A percentile compares a stretch with the other conserved stretches of the same genome.
Conservation (phyloP, 805 yeast species). For the Wickerhamomyces sydowiorum region DNA sequence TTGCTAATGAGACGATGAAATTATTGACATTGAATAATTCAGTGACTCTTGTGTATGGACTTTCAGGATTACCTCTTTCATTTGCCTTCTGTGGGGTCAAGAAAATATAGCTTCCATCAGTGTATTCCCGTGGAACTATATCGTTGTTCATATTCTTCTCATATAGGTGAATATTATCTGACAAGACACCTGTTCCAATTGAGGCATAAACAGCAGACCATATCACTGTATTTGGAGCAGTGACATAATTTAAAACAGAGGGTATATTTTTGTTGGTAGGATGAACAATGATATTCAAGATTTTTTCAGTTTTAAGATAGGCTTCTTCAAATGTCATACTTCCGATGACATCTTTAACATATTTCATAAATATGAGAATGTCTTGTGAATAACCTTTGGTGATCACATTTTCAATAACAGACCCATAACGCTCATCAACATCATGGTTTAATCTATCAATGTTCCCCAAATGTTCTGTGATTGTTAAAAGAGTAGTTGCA, state of each 20-base stretch:
- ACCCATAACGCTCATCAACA: conserved; percentile 56
- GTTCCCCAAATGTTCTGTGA: conserved; percentile 37
- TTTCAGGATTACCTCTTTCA: conserved; percentile 38
- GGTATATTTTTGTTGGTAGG: conserved; percentile 72
- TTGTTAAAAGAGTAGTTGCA: conserved; percentile 29
- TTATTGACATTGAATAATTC: conserved; percentile 94
- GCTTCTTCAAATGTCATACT: conserved; percentile 93
- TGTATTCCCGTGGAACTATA: conserved; percentile 41
- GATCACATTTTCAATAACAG: conserved; percentile 68
- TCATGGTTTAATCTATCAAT: conserved; percentile 42
- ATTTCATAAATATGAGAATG: conserved; percentile 69
- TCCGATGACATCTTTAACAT: conserved; percentile 70
- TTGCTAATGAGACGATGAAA: conserved; percentile 82
- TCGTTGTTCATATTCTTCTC: conserved; percentile 61
- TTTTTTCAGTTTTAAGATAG: conserved; percentile 67
- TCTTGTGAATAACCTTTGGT: conserved; percentile 85
- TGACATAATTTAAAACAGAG: conserved; percentile 74
- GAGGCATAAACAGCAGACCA: conserved; percentile 89
- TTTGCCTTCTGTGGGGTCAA: conserved; percentile 42
- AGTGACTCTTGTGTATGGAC: conserved; percentile 83
- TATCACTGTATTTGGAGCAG: conserved; percentile 88
- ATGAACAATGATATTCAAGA: conserved; percentile 79
- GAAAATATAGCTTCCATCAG: conserved; percentile 29
- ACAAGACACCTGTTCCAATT: conserved; percentile 64
- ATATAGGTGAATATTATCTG: conserved; percentile 47